phyloP scores from a whole-genome alignment of 208 protist genomes.

The Trypanosoma rangeli region DNA sequence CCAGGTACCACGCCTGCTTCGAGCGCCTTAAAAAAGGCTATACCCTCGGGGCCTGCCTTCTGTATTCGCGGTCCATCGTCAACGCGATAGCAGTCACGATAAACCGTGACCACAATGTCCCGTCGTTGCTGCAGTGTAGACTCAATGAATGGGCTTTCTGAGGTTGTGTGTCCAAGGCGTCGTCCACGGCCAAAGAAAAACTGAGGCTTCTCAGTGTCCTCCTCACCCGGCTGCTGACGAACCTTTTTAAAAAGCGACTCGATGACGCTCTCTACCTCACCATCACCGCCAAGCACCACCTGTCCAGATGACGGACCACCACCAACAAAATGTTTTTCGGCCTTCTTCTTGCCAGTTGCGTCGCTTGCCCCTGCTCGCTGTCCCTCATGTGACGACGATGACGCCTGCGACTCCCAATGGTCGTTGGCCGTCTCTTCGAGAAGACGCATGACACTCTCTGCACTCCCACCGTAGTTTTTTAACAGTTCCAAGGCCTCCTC shows the following conservation, averaged over 20 bases:
- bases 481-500: conserved; percentile 21
- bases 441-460: conserved; percentile 8
- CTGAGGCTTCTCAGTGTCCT: conserved; percentile 22
- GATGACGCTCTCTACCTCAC: conserved; percentile 22
- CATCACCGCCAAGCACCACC: conserved; percentile 41
- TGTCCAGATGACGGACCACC: conserved; percentile 56
- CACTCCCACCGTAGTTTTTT: conserved; percentile 7
- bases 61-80: conserved; percentile 42
- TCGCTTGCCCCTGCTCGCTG: not conserved
- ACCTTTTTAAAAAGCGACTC: conserved; percentile 36
- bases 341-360: conserved; percentile 1
- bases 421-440: not conserved
- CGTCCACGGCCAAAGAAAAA: conserved; percentile 74
- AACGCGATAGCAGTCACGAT: conserved; percentile 64
- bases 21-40: conserved; percentile 54
- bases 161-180: conserved; percentile 71
- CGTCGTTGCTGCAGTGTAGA: conserved; percentile 49
- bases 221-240: not conserved
- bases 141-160: conserved; percentile 66
- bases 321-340: conserved; percentile 57
- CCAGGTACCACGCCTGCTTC: conserved; percentile 58
- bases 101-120: conserved; percentile 52
- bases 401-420: too few relatives aligned
- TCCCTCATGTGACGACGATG: not conserved
- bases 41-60: conserved; percentile 41